Percentiles rank a stretch among this genome's conserved stretches.
Conservation (phyloP, 1,284 basidiomycete genomes). For the Austropuccinia psidii region DNA sequence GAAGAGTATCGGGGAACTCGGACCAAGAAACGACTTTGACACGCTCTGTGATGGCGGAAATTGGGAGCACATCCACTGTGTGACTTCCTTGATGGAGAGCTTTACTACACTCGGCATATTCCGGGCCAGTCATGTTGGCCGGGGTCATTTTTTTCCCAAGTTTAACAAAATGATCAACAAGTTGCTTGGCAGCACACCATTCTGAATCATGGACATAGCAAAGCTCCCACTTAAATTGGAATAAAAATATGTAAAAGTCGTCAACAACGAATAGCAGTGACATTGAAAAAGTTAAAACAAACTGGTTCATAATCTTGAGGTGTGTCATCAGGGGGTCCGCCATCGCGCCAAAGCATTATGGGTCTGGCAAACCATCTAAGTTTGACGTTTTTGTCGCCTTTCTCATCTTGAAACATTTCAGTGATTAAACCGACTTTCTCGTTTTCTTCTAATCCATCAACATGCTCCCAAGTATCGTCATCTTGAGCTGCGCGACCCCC, state of each 20-base stretch:
- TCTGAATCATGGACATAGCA: conserved; percentile 6
- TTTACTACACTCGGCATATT: background rate
- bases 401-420: background rate
- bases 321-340: background rate
- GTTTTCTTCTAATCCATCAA: background rate
- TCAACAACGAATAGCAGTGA: background rate
- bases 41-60: background rate
- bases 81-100: background rate
- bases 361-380: conserved; percentile 11
- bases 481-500: background rate
- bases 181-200: conserved; percentile 1
- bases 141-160: background rate
- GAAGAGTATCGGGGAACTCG: background rate
- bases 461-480: background rate
- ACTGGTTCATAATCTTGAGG: background rate
- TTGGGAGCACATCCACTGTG: background rate
- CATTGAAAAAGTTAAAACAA: background rate
- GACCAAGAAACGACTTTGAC: background rate
- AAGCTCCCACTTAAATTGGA: background rate
- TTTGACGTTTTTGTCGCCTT: background rate
- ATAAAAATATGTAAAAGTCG: background rate
- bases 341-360: background rate
- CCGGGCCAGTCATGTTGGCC: background rate
- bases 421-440: background rate
- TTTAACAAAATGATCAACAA: background rate